Evolutionary conservation across 495 filamentous ascomycete species (phyloP), one percentile per base, ranked within the genome.

Genomic region (Xylaria intraflava): DNA sequence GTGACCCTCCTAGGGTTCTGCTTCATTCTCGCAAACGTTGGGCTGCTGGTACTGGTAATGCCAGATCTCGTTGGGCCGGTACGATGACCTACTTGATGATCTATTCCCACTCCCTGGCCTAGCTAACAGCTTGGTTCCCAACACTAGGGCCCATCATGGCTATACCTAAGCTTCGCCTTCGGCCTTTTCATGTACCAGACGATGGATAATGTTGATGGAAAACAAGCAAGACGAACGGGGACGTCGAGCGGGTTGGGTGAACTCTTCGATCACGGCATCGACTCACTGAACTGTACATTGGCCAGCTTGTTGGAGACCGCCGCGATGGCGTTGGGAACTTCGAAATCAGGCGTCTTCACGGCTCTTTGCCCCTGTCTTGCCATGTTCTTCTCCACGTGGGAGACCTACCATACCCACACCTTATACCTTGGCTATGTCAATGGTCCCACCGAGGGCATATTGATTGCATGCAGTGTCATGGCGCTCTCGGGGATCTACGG

Each of bases 331-430:
- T 76, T 93, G 30, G 93, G 93, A 35, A 79, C 87, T 8, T 85
- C 85, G 8, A 80, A 81, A 49, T 80, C 88, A 6, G 93, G 93
- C 58, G 86, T 90, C 41, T 94, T 93, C 66, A 98, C 93, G 1
- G 90, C 91, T 11, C 71, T 97, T 33, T 81, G 90, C 48, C 94
- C 93, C 1, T 94, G 89, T 58, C 72, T 98, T 8, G 88, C 93
- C 20, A 98, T 98, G 93, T 97, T 95, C 76, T 96, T 97, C 73
- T 96, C 91, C 5, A 98, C 93, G 7, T 98, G 93, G 93, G 93
- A 98, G 69, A 98, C 93, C 2, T 98, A 95, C 68, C 93, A 98
- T 70, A 96, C 93, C 1, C 93, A 98, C 69, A 97, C 95, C 0
- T 75, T 98, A 1, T 98, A 97, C 66, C 84, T 98, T 3, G 93